Conservation (phyloP, 2,329 filamentous ascomycete species). For the Didymella segeticola region DNA sequence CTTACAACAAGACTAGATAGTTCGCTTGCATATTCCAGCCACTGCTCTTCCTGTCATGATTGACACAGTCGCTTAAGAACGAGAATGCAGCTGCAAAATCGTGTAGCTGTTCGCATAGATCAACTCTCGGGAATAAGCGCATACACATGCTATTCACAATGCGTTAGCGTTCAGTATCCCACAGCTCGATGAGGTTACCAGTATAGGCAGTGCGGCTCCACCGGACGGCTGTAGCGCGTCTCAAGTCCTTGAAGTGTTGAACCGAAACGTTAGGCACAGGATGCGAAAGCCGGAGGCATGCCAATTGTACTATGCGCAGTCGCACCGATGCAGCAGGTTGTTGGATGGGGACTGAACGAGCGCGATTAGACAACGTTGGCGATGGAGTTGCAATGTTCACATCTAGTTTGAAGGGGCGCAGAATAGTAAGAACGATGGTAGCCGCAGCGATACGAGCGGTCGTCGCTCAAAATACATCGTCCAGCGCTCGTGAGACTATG, state of each 20-base stretch:
- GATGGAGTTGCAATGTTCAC: background rate
- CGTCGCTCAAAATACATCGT: constrained; percentile 16
- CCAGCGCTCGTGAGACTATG: constrained; percentile 20
- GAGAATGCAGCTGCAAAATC: background rate
- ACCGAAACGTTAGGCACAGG: background rate
- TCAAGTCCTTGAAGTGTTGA: background rate
- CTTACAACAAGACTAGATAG: too few relatives aligned
- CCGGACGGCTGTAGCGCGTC: constrained; percentile 5
- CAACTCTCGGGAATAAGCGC: constrained; percentile 11
- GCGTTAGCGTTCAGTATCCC: constrained; percentile 19
- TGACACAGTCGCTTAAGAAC: background rate
- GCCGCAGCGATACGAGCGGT: constrained; percentile 4
- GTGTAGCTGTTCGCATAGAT: background rate
- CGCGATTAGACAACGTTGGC: background rate
- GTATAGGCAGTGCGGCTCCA: constrained; percentile 17
- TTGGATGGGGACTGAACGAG: background rate
- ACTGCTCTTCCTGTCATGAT: too few relatives aligned
- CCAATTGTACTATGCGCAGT: background rate
- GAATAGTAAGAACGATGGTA: background rate
- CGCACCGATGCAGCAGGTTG: background rate
- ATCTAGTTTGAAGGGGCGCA: background rate
- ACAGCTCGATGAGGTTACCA: constrained; percentile 12
- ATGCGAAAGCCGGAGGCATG: background rate
- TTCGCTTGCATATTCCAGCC: background rate
- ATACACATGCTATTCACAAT: constrained; percentile 15